Conservation (phyloP, 306 rosid species). For the Cotoneaster glaucophyllus region DNA sequence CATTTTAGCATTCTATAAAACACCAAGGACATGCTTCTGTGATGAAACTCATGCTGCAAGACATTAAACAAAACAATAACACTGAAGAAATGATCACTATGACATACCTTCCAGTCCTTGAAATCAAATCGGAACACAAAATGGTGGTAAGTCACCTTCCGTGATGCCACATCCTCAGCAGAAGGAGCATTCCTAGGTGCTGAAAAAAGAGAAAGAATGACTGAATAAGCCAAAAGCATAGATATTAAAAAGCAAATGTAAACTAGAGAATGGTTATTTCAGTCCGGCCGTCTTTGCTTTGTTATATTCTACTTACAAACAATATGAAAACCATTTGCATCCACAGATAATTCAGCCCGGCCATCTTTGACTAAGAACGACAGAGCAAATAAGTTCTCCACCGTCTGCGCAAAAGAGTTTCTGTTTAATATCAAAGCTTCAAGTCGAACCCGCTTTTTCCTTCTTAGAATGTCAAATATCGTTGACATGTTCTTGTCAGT, state of each 20-base stretch:
- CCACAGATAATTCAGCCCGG: constrained; percentile 54
- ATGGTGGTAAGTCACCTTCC: constrained; percentile 50
- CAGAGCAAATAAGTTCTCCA: constrained; percentile 74
- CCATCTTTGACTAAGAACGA: constrained; percentile 88
- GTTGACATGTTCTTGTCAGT: constrained; percentile 68
- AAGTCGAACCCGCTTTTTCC: constrained; percentile 34
- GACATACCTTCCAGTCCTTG: constrained; percentile 78
- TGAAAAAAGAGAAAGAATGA: constrained; percentile 21
- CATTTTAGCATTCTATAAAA: background rate
- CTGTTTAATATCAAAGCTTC: constrained; percentile 61
- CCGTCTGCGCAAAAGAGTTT: constrained; percentile 67
- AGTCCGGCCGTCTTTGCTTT: background rate
- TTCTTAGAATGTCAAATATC: constrained; percentile 56
- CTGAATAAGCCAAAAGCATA: background rate
- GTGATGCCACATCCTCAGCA: constrained; percentile 34
- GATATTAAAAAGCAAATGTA: background rate
- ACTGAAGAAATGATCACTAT: background rate
- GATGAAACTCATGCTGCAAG: background rate
- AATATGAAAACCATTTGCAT: constrained; percentile 44
- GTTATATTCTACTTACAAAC: constrained; percentile 51
- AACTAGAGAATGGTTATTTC: background rate
- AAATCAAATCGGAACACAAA: constrained; percentile 79
- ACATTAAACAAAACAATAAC: background rate
- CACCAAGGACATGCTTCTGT: background rate
- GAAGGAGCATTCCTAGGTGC: constrained; percentile 78